A percentile compares a stretch with the other conserved stretches of the same genome.
Conservation (phyloP, 257 asterid species). For the Salvia hispanica region DNA sequence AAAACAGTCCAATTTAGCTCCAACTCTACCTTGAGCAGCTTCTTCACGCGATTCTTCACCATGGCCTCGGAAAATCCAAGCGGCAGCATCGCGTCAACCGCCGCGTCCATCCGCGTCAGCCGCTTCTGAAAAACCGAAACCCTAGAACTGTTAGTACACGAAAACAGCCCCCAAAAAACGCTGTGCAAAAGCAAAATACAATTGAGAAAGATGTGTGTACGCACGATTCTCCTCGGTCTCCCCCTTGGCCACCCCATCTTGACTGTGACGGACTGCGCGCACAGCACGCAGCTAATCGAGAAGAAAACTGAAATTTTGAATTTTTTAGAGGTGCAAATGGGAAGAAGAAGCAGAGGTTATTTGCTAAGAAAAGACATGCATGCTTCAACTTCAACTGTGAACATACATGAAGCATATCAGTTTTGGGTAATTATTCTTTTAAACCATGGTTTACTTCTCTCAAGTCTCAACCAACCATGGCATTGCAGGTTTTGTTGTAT, state of each 20-base stretch:
- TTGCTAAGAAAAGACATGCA: no score
- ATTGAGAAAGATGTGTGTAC: conserved; percentile 11
- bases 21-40: conserved; percentile 49
- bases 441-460: no score
- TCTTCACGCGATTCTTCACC: conserved; percentile 33
- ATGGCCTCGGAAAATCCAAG: conserved; percentile 40
- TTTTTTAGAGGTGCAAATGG: no score
- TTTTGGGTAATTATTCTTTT: no score
- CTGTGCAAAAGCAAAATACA: no score
- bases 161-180: neutral
- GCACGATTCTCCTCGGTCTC: conserved; percentile 34
- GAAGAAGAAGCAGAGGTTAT: no score
- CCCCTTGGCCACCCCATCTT: conserved; percentile 37
- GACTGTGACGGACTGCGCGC: neutral
- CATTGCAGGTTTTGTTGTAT: no score
- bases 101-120: conserved; percentile 61
- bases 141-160: neutral
- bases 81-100: conserved; percentile 60
- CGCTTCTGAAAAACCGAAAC: conserved; percentile 40
- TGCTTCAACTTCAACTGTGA: no score
- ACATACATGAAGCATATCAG: no score
- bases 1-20: neutral
- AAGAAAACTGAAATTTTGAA: neutral
- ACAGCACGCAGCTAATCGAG: conserved; percentile 16
- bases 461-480: no score